These are phyloP conservation scores for Tremella mesenterica DNA, from an alignment of 768 basidiomycete genomes.

Conservation along the genomic window DNA sequence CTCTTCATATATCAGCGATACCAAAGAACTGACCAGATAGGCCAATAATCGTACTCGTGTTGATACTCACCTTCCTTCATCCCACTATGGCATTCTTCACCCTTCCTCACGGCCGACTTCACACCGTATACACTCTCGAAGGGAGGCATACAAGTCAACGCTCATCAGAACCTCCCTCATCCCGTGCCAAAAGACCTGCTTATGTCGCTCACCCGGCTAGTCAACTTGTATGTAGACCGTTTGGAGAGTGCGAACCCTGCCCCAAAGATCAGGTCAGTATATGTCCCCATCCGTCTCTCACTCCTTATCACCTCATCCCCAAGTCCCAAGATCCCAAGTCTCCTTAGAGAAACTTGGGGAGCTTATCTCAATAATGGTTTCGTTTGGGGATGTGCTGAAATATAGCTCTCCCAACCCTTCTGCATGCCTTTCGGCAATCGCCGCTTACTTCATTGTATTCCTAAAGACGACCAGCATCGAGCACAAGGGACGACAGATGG, in stretches of 20 bases:
- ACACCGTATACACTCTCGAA: no score
- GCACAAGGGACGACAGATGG: neutral
- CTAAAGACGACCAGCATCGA: conserved; percentile 6
- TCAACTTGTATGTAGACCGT: conserved; percentile 44
- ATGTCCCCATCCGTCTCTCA: neutral
- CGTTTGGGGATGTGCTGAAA: conserved; percentile 1
- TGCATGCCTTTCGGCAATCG: conserved; percentile 95
- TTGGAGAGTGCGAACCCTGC: conserved; percentile 49
- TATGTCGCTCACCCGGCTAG: conserved; percentile 28
- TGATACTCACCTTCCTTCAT: no score
- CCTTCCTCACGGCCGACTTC: no score
- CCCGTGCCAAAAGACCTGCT: conserved; percentile 11
- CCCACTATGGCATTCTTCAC: no score
- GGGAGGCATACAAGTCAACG: no score
- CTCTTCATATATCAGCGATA: no score
- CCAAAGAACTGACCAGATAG: no score
- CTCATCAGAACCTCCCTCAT: no score
- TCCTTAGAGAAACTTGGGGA: neutral
- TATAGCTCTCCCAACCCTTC: conserved; percentile 72
- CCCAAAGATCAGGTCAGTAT: conserved; percentile 47
- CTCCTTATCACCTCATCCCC: conserved; percentile 1
- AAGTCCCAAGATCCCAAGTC: neutral
- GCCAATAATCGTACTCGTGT: no score
- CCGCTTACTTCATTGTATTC: conserved; percentile 70
- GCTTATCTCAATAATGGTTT: neutral